These are phyloP conservation scores for Phlyctochytrium bullatum DNA, from an alignment of 192 early-diverging fungal species.

Conservation along the genomic window DNA sequence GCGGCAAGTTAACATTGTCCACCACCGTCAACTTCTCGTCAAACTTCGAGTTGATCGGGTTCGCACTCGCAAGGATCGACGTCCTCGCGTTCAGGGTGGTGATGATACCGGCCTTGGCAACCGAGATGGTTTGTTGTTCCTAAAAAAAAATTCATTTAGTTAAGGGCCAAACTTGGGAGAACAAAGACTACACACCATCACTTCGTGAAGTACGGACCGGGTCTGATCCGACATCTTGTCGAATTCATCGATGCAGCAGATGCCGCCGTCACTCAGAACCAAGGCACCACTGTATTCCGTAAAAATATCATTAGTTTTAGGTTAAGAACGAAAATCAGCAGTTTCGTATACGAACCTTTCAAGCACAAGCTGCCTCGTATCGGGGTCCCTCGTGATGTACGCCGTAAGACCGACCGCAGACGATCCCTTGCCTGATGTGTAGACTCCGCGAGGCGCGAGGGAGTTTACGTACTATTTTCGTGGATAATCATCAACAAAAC, in stretches of 20 bases:
- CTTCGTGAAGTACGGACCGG: slow-evolving; percentile 71
- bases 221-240: slow-evolving; percentile 70
- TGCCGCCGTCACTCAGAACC: slow-evolving; percentile 71
- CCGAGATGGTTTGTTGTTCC: slow-evolving; percentile 65
- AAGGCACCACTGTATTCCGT: slow-evolving; percentile 69
- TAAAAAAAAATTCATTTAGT: too few species aligned
- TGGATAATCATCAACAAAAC: too few species aligned
- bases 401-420: slow-evolving; percentile 97
- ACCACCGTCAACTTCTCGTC: slow-evolving; percentile 76
- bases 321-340: too few species aligned
- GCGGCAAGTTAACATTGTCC: slow-evolving; percentile 88
- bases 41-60: slow-evolving; percentile 91
- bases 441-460: slow-evolving; percentile 92
- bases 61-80: slow-evolving; percentile 91
- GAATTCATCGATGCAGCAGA: slow-evolving; percentile 86
- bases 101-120: slow-evolving; percentile 98
- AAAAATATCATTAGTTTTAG: too few species aligned
- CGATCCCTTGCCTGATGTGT: slow-evolving; percentile 93
- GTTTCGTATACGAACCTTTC: too few species aligned
- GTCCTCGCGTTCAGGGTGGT: slow-evolving; percentile 96
- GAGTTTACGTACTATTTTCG: slow-evolving; percentile 89
- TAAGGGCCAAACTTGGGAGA: too few species aligned
- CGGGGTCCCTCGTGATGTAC: slow-evolving; percentile 87
- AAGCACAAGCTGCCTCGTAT: slow-evolving; percentile 93
- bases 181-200: too few species aligned